Percentiles rank a stretch among this genome's conserved stretches.
These are phyloP conservation scores for Scleroderma citrinum DNA, from an alignment of 768 basidiomycete genomes.

Conservation along the genomic window DNA sequence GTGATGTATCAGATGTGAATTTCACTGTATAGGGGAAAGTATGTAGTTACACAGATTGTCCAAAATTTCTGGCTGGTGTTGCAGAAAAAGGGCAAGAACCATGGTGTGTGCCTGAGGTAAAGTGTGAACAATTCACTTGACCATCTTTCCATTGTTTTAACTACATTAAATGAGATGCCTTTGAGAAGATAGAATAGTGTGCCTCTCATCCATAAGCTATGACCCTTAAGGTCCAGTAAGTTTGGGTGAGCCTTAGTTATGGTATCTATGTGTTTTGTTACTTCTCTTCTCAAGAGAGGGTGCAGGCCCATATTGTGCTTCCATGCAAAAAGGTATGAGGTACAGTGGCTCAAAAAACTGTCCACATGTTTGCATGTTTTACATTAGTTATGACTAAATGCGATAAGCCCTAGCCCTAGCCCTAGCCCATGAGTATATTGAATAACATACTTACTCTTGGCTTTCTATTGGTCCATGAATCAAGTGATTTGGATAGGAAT, in stretches of 20 bases:
- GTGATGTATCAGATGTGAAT: too few species aligned
- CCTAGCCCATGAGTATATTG: too few species aligned
- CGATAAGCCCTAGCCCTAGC: too few species aligned
- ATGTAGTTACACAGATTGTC: too few species aligned
- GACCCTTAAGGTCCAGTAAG: background rate
- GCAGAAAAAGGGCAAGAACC: constrained; percentile 5
- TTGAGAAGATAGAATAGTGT: constrained; percentile 21
- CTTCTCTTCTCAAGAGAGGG: constrained; percentile 24
- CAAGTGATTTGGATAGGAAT: too few species aligned
- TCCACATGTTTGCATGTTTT: too few species aligned
- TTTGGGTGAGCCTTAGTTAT: background rate
- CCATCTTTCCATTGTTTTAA: constrained; percentile 30
- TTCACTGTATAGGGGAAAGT: too few species aligned
- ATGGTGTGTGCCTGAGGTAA: constrained; percentile 26
- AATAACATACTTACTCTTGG: too few species aligned
- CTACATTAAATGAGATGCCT: constrained; percentile 26
- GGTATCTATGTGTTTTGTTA: constrained; percentile 14
- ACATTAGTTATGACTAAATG: too few species aligned
- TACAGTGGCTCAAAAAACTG: too few species aligned
- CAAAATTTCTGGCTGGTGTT: background rate
- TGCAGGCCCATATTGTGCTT: constrained; percentile 1
- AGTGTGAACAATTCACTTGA: constrained; percentile 23
- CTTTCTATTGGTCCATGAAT: too few species aligned
- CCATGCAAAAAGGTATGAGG: constrained; percentile 29
- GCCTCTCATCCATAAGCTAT: constrained; percentile 23